Base-by-base conservation (phyloP, 345 rosid species). In the Pugionium cornutum region DNA sequence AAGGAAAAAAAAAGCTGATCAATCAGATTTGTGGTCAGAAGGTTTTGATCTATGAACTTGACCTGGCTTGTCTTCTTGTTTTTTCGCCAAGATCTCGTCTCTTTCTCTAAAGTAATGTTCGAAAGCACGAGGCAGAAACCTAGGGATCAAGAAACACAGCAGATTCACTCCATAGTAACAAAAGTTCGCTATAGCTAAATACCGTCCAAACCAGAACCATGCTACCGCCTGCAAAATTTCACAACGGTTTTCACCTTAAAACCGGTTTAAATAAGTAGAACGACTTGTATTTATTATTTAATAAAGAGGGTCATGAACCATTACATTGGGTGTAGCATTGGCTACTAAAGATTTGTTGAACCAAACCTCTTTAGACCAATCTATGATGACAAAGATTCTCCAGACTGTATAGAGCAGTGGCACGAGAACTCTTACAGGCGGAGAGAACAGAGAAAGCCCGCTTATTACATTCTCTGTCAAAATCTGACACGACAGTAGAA, bases 201-300 rank as follows among this genome's bases (percentile, higher is more conserved):
- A 60, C 68, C 89, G 84, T 63, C 97, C 96, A 48, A 88, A 91
- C 99, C 96, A 88, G 75, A 54, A 80, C 97, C 96, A 88, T 0
- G 72, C 80, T 26, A 65, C 27, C 5, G 64, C 91, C 96, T 87
- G 44, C 70, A 53, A 69, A 51, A 70, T 76, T 35, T 74, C 68
- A 27, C 56, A 57, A 52, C 43, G 58, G 66, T 54, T 9, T 6
- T 3, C 55, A 68, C 68, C 40, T 1, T 30, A 6, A 60, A 6
- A 60, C 34, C 57, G 58, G 46, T 32, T n/a, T 18, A 6, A 51
- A 39, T 52, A 5, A 2, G 43, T 10, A 9, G 33, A 42, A 28
- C 9, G 41, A 47, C 3, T 39, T 7, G 37, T 18, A 18, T 18
- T 18, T 18, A 18, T 18, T 36, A 6, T 9, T 10, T 18, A 63